Evolutionary conservation across 257 asterid genomes (phyloP), one percentile per base, ranked within the genome.

Genomic region (Plantago elongata): DNA sequence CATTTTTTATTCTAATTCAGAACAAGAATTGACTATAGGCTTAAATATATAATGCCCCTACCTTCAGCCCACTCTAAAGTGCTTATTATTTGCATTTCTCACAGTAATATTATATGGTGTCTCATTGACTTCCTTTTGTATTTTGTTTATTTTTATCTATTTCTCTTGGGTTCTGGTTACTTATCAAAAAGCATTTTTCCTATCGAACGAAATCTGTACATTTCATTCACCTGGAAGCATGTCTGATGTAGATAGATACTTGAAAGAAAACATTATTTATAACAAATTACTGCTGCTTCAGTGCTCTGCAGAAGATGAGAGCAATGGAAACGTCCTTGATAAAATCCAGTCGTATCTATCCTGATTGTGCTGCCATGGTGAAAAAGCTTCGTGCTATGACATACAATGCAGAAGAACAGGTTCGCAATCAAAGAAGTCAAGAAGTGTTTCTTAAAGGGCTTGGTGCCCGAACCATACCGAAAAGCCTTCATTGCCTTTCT

Each of bases 321-420:
- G 92, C 87, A 45, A 87, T 93, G 99, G 91, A 83, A 47, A 51
- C 74, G 46, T 69, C 97, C 42, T 68, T 93, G 80, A 64, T 66
- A 63, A 93, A 82, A 83, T 97, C 97, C 27, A 76, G 84, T 60
- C 87, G 75, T 51, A 51, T 83, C 18, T 89, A 78, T 83, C 96
- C 97, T 63, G 97, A 89, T 72, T 89, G 99, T 77, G 54, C 83
- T 56, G 92, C 85, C 66, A 85, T 89, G 83, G 77, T 83, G 69
- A 89, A 83, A 79, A 87, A 78, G 57, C 95, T 93, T 62, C 91
- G 94, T 60, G 89, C 96, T 63, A 84, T 93, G 99, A 80, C 83
- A 44, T 70, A 83, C 74, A 87, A 63, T 68, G 84, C 96, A 45
- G 99, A 93, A 77, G 91, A 83, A 78, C 96, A 87, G 78, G 84